Percentiles rank a stretch among this genome's conserved stretches.
phyloP scores from a whole-genome alignment of 2,329 filamentous ascomycete species.

The Didymella pomorum region DNA sequence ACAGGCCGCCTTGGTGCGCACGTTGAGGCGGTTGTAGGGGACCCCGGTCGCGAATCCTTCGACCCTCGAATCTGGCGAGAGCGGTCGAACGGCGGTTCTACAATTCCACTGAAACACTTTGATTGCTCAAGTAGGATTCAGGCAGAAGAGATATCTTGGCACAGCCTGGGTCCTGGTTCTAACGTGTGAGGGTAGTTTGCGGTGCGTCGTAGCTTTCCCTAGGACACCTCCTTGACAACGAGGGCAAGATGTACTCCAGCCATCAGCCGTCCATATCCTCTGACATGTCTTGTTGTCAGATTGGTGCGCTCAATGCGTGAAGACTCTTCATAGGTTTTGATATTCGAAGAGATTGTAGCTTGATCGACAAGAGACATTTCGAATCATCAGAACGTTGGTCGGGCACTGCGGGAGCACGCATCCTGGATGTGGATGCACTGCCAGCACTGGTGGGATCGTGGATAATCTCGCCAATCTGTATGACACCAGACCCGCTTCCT shows the following conservation, averaged over 20 bases:
- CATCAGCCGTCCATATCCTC: background rate
- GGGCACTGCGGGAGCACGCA: background rate
- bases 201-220: background rate
- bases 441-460: background rate
- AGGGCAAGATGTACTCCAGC: too few relatives aligned
- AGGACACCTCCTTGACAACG: too few relatives aligned
- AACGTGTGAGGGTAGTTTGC: background rate
- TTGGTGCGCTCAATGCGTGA: background rate
- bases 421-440: background rate
- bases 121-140: background rate
- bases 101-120: background rate
- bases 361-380: too few relatives aligned
- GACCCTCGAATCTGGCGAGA: background rate
- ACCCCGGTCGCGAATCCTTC: conserved; percentile 13
- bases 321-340: background rate
- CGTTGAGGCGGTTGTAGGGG: background rate
- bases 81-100: background rate
- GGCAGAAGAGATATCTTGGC: background rate
- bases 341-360: background rate
- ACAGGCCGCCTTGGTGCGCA: conserved; percentile 3
- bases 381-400: background rate
- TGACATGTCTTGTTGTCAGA: background rate
- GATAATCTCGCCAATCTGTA: background rate
- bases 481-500: background rate
- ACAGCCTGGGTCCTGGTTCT: background rate